Conservation (phyloP, 441 rosid genomes). For the Populus hybrid region DNA sequence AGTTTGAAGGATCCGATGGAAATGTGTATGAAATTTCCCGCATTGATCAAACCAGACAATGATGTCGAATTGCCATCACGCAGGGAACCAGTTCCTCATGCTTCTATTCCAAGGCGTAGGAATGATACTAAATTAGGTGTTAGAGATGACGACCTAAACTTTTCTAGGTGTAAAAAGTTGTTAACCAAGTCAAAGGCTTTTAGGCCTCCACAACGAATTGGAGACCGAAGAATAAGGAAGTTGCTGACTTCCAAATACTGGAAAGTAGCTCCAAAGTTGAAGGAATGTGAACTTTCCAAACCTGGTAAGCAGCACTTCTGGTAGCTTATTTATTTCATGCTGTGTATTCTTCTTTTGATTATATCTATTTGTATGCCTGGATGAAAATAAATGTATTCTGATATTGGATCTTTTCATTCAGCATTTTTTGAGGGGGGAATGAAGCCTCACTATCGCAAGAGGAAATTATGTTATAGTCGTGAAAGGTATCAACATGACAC, state of each 20-base stretch:
- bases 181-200: slow-evolving; percentile 30
- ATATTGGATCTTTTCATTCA: slow-evolving; percentile 5
- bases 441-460: slow-evolving; percentile 31
- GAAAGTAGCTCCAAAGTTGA: slow-evolving; percentile 40
- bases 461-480: slow-evolving; percentile 28
- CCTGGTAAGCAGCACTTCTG: slow-evolving; percentile 32
- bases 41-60: slow-evolving; percentile 30
- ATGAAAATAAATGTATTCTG: slow-evolving; percentile 2
- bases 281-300: slow-evolving; percentile 28
- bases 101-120: slow-evolving; percentile 55
- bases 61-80: slow-evolving; percentile 35
- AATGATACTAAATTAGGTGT: slow-evolving; percentile 52
- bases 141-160: slow-evolving; percentile 55
- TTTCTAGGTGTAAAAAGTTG: slow-evolving; percentile 23
- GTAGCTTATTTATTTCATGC: slow-evolving; percentile 10
- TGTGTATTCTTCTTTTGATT: background rate
- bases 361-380: background rate
- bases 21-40: slow-evolving; percentile 30
- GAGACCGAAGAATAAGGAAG: slow-evolving; percentile 39
- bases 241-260: slow-evolving; percentile 31
- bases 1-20: slow-evolving; percentile 43
- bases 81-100: slow-evolving; percentile 34
- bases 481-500: slow-evolving; percentile 35
- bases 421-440: slow-evolving; percentile 40
- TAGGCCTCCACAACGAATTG: slow-evolving; percentile 33